These are phyloP conservation scores for Poronia punctata DNA, from an alignment of 495 filamentous ascomycete genomes.

Conservation along the genomic window DNA sequence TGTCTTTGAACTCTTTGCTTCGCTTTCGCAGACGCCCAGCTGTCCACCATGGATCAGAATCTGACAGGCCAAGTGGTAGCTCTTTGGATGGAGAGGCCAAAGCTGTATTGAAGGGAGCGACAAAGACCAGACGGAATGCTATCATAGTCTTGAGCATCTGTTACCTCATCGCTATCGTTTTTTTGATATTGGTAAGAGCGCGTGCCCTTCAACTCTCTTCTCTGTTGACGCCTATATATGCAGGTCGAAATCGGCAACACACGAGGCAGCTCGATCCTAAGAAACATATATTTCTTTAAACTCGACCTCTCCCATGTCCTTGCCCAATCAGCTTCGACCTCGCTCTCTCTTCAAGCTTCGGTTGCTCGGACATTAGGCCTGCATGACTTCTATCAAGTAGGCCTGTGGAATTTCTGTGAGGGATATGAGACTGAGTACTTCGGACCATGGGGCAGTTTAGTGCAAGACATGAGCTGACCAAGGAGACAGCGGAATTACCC, in stretches of 20 bases:
- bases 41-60: constrained; percentile 10
- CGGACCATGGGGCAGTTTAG: background rate
- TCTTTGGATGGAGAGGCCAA: constrained; percentile 7
- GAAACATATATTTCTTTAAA: constrained; percentile 71
- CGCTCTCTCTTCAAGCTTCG: constrained; percentile 64
- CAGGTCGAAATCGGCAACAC: constrained; percentile 66
- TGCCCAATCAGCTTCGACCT: constrained; percentile 66
- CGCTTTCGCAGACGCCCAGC: background rate
- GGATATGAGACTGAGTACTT: constrained; percentile 58
- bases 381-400: constrained; percentile 91
- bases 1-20: background rate
- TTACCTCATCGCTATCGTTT: constrained; percentile 67
- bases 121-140: constrained; percentile 46
- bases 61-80: constrained; percentile 11
- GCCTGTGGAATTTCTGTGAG: constrained; percentile 85
- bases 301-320: constrained; percentile 81
- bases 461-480: constrained; percentile 9
- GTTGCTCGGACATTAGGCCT: constrained; percentile 84
- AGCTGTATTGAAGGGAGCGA: constrained; percentile 42
- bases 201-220: background rate
- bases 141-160: constrained; percentile 57
- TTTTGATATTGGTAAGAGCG: constrained; percentile 59
- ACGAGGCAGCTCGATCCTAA: constrained; percentile 49
- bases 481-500: constrained; percentile 54
- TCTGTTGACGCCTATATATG: constrained; percentile 3